Evolutionary conservation across 1,139 yeast species (phyloP).

Genomic region (Taiozyma sp.): DNA sequence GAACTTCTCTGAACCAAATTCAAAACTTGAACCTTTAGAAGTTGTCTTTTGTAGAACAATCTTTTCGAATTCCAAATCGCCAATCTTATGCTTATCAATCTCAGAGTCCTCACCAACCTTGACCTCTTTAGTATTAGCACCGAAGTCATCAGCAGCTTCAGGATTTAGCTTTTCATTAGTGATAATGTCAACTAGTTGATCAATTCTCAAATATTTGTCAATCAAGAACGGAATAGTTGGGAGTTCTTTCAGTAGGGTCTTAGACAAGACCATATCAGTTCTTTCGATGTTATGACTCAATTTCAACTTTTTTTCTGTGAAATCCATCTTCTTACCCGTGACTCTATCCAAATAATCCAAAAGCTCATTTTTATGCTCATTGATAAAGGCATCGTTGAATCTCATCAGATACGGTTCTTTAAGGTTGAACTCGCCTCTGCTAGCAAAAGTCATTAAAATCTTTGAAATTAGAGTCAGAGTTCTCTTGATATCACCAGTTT

Average conservation of each 20-base stretch:
- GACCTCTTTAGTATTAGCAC: slow-evolving; percentile 5
- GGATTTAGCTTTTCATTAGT: slow-evolving; percentile 18
- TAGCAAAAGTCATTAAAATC: slow-evolving; percentile 73
- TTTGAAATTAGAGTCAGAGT: slow-evolving; percentile 84
- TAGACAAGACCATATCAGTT: slow-evolving; percentile 27
- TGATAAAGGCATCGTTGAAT: slow-evolving; percentile 61
- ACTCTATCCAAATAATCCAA: slow-evolving; percentile 66
- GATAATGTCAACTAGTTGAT: slow-evolving; percentile 50
- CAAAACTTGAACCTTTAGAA: slow-evolving; percentile 19
- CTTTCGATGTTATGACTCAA: slow-evolving; percentile 54
- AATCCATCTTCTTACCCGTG: slow-evolving; percentile 67
- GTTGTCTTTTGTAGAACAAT: slow-evolving; percentile 34
- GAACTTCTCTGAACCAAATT: slow-evolving; percentile 34
- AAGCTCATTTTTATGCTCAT: slow-evolving; percentile 53
- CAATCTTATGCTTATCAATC: slow-evolving; percentile 27
- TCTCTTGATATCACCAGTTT: slow-evolving; percentile 66
- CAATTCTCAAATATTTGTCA: slow-evolving; percentile 58
- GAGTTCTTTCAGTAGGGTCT: slow-evolving; percentile 47
- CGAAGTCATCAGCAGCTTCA: slow-evolving; percentile 23
- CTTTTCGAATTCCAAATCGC: slow-evolving; percentile 52
- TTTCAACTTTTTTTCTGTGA: slow-evolving; percentile 53
- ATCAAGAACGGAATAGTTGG: slow-evolving; percentile 68
- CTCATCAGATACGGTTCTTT: slow-evolving; percentile 79
- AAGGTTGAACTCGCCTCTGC: slow-evolving; percentile 65
- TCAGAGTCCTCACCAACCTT: background rate